A percentile compares a stretch with the other conserved stretches of the same genome.
Conservation (phyloP, 73 alveolate species). For the Paramecium sexaurelia region DNA sequence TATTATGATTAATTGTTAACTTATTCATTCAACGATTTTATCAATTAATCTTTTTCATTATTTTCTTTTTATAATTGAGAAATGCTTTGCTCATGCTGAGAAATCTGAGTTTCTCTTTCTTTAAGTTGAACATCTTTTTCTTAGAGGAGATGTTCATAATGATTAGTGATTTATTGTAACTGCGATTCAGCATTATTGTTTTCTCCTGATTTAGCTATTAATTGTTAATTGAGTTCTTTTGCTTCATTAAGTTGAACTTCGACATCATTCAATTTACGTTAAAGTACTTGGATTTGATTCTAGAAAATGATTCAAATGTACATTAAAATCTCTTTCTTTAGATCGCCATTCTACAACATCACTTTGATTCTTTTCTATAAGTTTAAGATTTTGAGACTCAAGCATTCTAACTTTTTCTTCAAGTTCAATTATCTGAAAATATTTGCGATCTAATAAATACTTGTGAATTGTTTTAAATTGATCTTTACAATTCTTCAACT, state of each 20-base stretch:
- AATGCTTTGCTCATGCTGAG: neutral
- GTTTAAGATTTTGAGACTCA: neutral
- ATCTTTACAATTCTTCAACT: neutral
- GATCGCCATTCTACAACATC: conserved; percentile 41
- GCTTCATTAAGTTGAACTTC: neutral
- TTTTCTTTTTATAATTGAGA: neutral
- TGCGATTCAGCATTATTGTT: neutral
- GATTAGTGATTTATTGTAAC: neutral
- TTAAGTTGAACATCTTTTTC: neutral
- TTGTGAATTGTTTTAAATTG: neutral
- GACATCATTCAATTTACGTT: neutral
- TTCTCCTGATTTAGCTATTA: neutral
- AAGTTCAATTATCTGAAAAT: neutral
- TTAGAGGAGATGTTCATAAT: neutral
- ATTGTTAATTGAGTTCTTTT: neutral
- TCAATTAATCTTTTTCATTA: neutral
- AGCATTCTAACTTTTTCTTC: conserved; percentile 21
- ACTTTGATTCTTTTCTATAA: conserved; percentile 49
- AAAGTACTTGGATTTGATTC: neutral
- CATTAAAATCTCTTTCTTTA: conserved; percentile 36
- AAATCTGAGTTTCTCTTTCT: neutral
- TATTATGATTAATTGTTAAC: neutral
- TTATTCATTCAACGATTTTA: neutral
- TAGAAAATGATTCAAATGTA: neutral
- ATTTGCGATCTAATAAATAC: neutral